Conservation (phyloP, 1,139 yeast genomes). For the Kodamaea sp. region DNA sequence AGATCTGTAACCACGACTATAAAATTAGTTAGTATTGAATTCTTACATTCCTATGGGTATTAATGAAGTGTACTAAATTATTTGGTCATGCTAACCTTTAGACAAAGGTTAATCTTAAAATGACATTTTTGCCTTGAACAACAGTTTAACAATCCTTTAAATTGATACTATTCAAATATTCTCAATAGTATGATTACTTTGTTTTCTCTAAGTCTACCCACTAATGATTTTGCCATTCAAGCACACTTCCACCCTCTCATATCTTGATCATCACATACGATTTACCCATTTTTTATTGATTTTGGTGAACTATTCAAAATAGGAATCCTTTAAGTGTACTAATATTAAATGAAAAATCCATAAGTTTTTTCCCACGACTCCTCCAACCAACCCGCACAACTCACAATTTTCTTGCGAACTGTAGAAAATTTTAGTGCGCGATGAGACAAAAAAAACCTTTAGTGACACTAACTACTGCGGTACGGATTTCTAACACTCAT, state of each 20-base stretch:
- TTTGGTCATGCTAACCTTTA: no score
- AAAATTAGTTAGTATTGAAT: conserved; percentile 18
- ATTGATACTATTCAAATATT: no score
- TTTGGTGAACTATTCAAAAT: conserved; percentile 19
- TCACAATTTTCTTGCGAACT: not conserved
- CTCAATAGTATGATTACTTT: not conserved
- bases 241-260: not conserved
- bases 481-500: not conserved
- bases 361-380: conserved; percentile 4
- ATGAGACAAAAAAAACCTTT: no score
- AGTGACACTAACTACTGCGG: no score
- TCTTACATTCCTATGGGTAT: no score
- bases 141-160: no score
- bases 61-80: no score
- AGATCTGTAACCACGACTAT: conserved; percentile 99
- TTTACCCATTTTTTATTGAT: conserved; percentile 67
- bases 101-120: no score
- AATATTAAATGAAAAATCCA: conserved; percentile 7
- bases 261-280: conserved; percentile 48
- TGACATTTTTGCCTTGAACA: no score
- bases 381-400: no score
- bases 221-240: not conserved
- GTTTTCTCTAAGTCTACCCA: not conserved
- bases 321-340: conserved; percentile 7
- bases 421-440: conserved; percentile 1